These are phyloP conservation scores for Penicillium chermesinum DNA, from an alignment of 495 filamentous ascomycete species.

Conservation along the genomic window DNA sequence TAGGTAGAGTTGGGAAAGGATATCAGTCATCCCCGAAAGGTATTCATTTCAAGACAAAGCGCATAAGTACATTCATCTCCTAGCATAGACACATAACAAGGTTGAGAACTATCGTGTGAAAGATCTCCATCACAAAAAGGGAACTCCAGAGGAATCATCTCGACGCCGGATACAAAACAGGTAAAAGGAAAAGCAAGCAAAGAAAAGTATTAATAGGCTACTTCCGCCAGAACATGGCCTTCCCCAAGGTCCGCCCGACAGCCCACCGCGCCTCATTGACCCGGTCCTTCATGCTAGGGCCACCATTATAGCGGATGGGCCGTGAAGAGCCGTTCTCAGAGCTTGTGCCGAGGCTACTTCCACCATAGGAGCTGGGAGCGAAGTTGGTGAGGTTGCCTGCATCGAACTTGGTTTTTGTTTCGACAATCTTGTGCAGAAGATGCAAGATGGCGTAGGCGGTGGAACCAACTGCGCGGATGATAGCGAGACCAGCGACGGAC, in stretches of 20 bases:
- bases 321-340: slow-evolving; percentile 21
- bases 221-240: slow-evolving; percentile 45
- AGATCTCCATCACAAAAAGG: slow-evolving; percentile 17
- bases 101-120: slow-evolving; percentile 6
- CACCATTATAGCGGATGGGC: slow-evolving; percentile 32
- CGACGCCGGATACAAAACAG: background rate
- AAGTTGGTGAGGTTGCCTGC: slow-evolving; percentile 38
- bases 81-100: slow-evolving; percentile 7
- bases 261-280: slow-evolving; percentile 35
- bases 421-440: slow-evolving; percentile 75
- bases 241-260: slow-evolving; percentile 30
- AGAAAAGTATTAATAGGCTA: slow-evolving; percentile 12
- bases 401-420: slow-evolving; percentile 68
- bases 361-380: slow-evolving; percentile 19
- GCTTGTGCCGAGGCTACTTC: slow-evolving; percentile 21
- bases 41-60: slow-evolving; percentile 5
- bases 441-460: slow-evolving; percentile 78
- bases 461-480: slow-evolving; percentile 78
- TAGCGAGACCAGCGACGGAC: slow-evolving; percentile 79
- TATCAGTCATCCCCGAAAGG: no score
- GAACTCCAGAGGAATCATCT: slow-evolving; percentile 5
- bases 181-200: background rate
- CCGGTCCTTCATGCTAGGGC: slow-evolving; percentile 32
- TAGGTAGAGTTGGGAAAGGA: background rate
- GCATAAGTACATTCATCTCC: slow-evolving; percentile 12